Percentiles rank a stretch among this genome's conserved stretches.
These are phyloP conservation scores for Hyaloperonospora arabidopsidis DNA, from an alignment of 352 stramenopile genomes.

Conservation along the genomic window DNA sequence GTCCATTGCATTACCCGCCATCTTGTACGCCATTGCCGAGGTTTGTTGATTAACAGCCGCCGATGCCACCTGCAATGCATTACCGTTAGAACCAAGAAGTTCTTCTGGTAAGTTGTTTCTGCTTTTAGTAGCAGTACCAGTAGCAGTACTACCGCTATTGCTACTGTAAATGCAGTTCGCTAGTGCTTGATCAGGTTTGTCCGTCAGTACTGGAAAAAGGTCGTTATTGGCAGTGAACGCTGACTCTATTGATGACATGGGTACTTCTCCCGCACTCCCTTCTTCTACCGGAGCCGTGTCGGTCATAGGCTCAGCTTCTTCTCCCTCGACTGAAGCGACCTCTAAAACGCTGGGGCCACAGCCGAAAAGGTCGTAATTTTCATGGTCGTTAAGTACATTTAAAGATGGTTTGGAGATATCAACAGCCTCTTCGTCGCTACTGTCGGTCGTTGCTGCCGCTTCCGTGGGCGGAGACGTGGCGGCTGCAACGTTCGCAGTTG, in stretches of 20 bases:
- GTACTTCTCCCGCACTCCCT: slow-evolving; percentile 22
- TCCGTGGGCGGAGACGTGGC: slow-evolving; percentile 13
- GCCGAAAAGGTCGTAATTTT: slow-evolving; percentile 31
- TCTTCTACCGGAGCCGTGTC: slow-evolving; percentile 29
- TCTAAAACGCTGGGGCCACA: slow-evolving; percentile 9
- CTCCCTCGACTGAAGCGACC: slow-evolving; percentile 8
- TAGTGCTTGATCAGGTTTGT: slow-evolving; percentile 8
- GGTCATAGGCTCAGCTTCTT: slow-evolving; percentile 16
- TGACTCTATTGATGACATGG: slow-evolving; percentile 8
- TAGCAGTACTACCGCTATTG: slow-evolving; percentile 17
- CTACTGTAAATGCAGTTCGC: slow-evolving; percentile 5
- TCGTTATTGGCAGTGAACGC: slow-evolving; percentile 31
- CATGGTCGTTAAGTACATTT: slow-evolving; percentile 15
- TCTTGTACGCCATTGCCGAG: slow-evolving; percentile 45
- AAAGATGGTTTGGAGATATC: slow-evolving; percentile 14
- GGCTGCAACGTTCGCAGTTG: neutral
- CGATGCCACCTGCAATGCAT: slow-evolving; percentile 6
- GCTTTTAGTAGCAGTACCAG: slow-evolving; percentile 2
- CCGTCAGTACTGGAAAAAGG: slow-evolving; percentile 31
- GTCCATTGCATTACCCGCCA: slow-evolving; percentile 68
- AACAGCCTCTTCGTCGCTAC: slow-evolving; percentile 21
- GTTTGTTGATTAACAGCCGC: slow-evolving; percentile 10
- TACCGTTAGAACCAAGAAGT: slow-evolving; percentile 14
- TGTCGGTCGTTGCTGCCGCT: slow-evolving; percentile 15
- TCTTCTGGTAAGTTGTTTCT: slow-evolving; percentile 1